phyloP scores from a whole-genome alignment of 1,284 basidiomycete species.

The Pseudozyma pruni region DNA sequence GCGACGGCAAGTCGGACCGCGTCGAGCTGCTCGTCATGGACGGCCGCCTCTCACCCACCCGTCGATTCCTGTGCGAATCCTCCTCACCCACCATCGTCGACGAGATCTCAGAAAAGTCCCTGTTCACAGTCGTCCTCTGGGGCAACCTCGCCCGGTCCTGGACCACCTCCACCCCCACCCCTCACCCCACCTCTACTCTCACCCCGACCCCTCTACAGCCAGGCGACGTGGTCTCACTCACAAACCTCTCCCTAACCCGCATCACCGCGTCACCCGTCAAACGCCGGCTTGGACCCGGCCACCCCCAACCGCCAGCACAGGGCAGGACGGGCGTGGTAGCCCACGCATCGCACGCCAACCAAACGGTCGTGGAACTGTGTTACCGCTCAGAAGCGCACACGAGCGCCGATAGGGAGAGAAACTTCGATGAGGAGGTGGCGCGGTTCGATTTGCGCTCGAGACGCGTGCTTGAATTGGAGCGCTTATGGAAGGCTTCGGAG shows the following conservation, averaged over 20 bases:
- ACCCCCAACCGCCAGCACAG: not conserved
- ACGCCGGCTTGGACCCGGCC: conserved; percentile 13
- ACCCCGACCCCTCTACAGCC: conserved; percentile 1
- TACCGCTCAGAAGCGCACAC: conserved; percentile 4
- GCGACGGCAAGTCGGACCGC: conserved; percentile 13
- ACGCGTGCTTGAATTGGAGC: conserved; percentile 8
- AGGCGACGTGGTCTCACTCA: conserved; percentile 26
- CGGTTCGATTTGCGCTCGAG: conserved; percentile 22
- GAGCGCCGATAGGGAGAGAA: not conserved
- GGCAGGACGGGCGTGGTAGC: not conserved
- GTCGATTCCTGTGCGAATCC: not conserved
- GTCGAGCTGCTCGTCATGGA: conserved; percentile 31
- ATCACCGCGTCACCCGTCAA: not conserved
- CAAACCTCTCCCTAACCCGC: conserved; percentile 20
- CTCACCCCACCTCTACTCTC: not conserved
- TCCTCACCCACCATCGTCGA: not conserved
- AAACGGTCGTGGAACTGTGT: conserved; percentile 15
- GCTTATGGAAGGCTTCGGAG: not conserved
- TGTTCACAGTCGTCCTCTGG: conserved; percentile 32
- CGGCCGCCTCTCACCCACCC: conserved; percentile 8
- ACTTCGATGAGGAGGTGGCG: conserved; percentile 25
- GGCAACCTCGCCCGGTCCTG: conserved; percentile 12
- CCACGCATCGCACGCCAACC: not conserved
- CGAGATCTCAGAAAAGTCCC: conserved; percentile 8
- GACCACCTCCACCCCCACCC: not conserved